Evolutionary conservation across 225 moss, liverwort and hornwort genomes (phyloP).

Genomic region (Antitrichia curtipendula): DNA sequence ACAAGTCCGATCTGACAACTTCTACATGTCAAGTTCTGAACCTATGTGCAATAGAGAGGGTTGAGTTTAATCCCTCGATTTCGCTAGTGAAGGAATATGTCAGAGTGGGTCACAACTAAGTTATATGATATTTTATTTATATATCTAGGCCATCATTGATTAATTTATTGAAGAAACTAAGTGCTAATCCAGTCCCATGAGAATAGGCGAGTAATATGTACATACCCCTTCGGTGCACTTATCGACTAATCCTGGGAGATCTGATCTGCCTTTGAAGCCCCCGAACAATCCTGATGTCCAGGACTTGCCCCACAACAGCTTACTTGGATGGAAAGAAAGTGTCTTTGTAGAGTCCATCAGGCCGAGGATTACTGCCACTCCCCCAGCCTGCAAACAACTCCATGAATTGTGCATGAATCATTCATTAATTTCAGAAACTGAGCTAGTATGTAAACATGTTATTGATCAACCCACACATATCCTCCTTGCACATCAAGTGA

Average conservation of each 20-base stretch:
- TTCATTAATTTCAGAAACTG: neutral
- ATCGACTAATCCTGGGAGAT: constrained; percentile 16
- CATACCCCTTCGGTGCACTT: constrained; percentile 16
- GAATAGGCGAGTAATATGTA: neutral
- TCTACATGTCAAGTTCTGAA: neutral
- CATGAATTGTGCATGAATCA: neutral
- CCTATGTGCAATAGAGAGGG: neutral
- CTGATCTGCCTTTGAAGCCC: constrained; percentile 18
- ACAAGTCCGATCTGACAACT: neutral
- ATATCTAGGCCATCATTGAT: neutral
- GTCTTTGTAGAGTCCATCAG: constrained; percentile 1
- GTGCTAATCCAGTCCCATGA: neutral
- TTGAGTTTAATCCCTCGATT: neutral
- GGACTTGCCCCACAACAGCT: constrained; percentile 11
- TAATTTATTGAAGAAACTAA: too few species aligned
- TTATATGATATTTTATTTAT: too few species aligned
- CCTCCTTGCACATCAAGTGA: neutral
- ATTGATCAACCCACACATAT: neutral
- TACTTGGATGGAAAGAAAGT: constrained; percentile 17
- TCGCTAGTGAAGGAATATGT: neutral
- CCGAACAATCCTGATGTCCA: constrained; percentile 26
- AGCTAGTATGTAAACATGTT: neutral
- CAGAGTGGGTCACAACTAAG: neutral
- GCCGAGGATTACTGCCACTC: constrained; percentile 19
- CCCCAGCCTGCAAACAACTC: constrained; percentile 7